phyloP scores from a whole-genome alignment of 2,329 filamentous ascomycete species.

The Diaporthe citri region DNA sequence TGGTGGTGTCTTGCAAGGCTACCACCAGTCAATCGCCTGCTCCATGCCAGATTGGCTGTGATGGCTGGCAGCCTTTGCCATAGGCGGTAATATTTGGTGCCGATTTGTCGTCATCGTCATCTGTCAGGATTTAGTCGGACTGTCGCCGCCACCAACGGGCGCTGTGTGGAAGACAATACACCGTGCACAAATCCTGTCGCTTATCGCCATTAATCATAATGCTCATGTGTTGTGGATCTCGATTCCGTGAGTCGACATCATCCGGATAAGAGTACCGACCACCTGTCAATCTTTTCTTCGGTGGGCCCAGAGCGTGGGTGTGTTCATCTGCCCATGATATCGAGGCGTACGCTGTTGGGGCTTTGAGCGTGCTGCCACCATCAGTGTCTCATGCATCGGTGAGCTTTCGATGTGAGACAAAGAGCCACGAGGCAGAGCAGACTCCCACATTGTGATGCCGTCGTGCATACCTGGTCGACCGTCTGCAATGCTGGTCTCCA shows the following conservation, averaged over 20 bases:
- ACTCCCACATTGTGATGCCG: constrained; percentile 24
- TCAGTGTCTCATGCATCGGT: neutral
- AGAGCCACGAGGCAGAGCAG: constrained; percentile 8
- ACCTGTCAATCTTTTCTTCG: constrained; percentile 24
- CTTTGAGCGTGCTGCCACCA: neutral
- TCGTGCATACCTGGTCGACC: constrained; percentile 10
- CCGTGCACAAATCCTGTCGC: constrained; percentile 12
- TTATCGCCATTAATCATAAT: constrained; percentile 10
- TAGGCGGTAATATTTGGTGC: constrained; percentile 12
- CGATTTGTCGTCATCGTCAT: constrained; percentile 35
- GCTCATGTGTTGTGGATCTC: constrained; percentile 3
- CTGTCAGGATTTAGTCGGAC: constrained; percentile 22
- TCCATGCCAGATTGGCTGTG: constrained; percentile 16
- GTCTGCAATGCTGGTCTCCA: neutral
- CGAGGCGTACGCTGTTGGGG: constrained; percentile 13
- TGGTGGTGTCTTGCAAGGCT: constrained; percentile 2
- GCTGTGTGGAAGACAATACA: constrained; percentile 14
- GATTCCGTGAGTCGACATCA: constrained; percentile 1
- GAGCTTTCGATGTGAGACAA: constrained; percentile 23
- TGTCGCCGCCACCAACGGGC: constrained; percentile 28
- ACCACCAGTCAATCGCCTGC: neutral
- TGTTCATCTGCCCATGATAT: constrained; percentile 27
- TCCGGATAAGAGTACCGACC: constrained; percentile 18
- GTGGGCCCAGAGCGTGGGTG: constrained; percentile 17
- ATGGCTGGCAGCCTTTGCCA: constrained; percentile 18